These are phyloP conservation scores for Fraxinus sp. DNA, from an alignment of 305 asterid species.

Conservation along the genomic window DNA sequence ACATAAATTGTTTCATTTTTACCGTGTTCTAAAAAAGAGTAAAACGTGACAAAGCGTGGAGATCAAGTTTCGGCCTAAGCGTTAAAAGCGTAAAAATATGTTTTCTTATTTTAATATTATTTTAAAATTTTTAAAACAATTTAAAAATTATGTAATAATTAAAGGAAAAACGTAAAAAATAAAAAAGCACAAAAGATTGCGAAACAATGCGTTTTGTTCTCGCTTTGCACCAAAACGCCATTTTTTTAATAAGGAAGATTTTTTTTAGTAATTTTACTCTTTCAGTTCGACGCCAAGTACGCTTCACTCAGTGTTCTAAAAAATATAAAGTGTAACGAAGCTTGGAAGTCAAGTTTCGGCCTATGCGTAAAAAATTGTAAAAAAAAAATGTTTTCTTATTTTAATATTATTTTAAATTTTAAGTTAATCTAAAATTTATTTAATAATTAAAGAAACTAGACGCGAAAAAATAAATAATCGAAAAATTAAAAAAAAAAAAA, in stretches of 20 bases:
- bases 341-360: neutral
- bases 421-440: too few relatives aligned
- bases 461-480: neutral
- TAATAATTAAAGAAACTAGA: neutral
- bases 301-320: neutral
- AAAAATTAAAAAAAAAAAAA: too few relatives aligned
- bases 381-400: too few relatives aligned
- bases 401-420: too few relatives aligned
- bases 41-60: neutral
- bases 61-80: neutral
- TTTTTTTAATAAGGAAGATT: neutral
- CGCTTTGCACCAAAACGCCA: neutral
- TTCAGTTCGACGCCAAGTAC: too few relatives aligned
- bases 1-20: too few relatives aligned
- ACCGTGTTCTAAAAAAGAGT: too few relatives aligned
- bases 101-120: too few relatives aligned
- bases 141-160: too few relatives aligned
- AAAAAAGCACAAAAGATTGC: neutral
- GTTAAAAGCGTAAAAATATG: too few relatives aligned
- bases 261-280: neutral
- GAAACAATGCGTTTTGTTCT: too few relatives aligned
- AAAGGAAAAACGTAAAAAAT: neutral
- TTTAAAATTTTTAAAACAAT: neutral
- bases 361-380: neutral
- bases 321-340: too few relatives aligned